phyloP scores from a whole-genome alignment of 805 yeast genomes.

The Starmerella scarabaei region DNA sequence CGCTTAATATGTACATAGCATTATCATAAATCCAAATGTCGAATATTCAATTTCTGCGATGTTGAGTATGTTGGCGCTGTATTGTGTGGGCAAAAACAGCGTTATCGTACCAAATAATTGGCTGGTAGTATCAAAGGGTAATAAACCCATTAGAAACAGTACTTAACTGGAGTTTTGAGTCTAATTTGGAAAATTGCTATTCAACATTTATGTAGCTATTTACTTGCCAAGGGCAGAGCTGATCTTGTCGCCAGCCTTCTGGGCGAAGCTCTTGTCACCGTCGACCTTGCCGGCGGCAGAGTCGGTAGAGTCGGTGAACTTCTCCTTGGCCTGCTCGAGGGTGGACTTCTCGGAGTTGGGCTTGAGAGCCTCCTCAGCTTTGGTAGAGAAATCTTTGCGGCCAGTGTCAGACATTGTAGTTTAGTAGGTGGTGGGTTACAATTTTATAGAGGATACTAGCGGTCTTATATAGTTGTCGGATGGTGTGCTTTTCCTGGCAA shows the following conservation, averaged over 20 bases:
- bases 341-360: conserved; percentile 59
- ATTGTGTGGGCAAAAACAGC: no score
- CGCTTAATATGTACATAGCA: conserved; percentile 32
- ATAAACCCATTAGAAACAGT: no score
- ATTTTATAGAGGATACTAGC: no score
- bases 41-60: background rate
- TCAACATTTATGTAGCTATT: background rate
- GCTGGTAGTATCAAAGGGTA: no score
- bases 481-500: background rate
- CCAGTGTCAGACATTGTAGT: conserved; percentile 31
- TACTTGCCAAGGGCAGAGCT: conserved; percentile 17
- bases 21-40: background rate
- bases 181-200: no score
- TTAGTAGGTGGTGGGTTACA: background rate
- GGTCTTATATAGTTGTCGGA: background rate
- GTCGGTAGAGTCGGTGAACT: conserved; percentile 52
- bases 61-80: background rate
- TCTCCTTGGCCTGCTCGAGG: conserved; percentile 57
- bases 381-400: conserved; percentile 65
- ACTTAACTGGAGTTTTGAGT: no score
- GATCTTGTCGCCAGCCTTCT: conserved; percentile 34
- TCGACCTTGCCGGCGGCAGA: conserved; percentile 38
- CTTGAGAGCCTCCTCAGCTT: conserved; percentile 49
- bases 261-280: conserved; percentile 31
- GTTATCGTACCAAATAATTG: no score